phyloP scores from a whole-genome alignment of 2,329 filamentous ascomycete species.

The Zalaria sp. region DNA sequence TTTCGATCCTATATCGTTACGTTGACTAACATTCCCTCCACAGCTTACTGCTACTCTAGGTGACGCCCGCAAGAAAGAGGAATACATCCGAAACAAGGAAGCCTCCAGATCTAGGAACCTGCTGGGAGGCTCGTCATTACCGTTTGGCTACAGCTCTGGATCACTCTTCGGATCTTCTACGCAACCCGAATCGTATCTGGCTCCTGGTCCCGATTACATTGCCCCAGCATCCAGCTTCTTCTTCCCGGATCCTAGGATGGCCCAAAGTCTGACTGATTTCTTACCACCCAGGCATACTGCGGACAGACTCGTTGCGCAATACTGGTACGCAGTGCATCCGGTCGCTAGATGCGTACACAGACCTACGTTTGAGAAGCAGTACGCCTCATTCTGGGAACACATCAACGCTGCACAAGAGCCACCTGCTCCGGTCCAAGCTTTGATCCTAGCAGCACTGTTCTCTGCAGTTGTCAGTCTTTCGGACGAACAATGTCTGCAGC shows the following conservation, averaged over 20 bases:
- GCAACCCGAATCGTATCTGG: conserved; percentile 35
- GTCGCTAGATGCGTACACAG: conserved; percentile 55
- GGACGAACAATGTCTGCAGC: conserved; percentile 34
- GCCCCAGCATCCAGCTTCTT: conserved; percentile 54
- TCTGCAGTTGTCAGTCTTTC: conserved; percentile 54
- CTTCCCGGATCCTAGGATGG: conserved; percentile 39
- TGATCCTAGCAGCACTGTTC: conserved; percentile 57
- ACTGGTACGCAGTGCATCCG: conserved; percentile 54
- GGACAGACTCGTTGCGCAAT: conserved; percentile 50
- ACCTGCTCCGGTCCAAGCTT: conserved; percentile 47
- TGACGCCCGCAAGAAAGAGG: background rate
- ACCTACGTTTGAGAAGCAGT: conserved; percentile 51
- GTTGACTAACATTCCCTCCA: background rate
- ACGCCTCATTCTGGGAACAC: conserved; percentile 51
- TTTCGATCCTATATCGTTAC: no score
- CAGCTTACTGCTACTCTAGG: background rate
- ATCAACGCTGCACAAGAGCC: conserved; percentile 47
- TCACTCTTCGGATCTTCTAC: background rate
- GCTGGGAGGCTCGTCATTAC: background rate
- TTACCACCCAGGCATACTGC: conserved; percentile 44
- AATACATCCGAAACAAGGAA: background rate
- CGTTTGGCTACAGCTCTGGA: background rate
- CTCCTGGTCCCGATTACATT: conserved; percentile 52
- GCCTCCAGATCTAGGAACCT: background rate
- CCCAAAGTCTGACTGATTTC: conserved; percentile 41